Evolutionary conservation across 371 early-diverging fungal species (phyloP).

Genomic region (Mucor velutinosus): DNA sequence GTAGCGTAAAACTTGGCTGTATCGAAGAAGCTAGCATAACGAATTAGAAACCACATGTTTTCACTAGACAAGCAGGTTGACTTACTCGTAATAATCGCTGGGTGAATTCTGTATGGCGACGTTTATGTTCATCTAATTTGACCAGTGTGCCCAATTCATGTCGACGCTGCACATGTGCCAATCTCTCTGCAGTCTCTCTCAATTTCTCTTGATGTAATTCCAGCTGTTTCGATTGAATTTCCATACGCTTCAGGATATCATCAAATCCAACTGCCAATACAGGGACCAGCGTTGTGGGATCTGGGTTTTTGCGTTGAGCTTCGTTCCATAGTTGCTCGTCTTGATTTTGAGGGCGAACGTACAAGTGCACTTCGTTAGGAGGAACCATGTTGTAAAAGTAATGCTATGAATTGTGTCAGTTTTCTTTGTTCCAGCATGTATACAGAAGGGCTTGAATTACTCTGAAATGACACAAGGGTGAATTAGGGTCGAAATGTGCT

Average conservation of each 20-base stretch:
- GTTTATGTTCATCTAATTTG: slow-evolving; percentile 43
- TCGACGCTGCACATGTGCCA: slow-evolving; percentile 33
- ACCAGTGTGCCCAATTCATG: slow-evolving; percentile 32
- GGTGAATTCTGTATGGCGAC: slow-evolving; percentile 35
- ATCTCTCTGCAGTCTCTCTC: slow-evolving; percentile 37
- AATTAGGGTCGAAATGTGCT: slow-evolving; percentile 78
- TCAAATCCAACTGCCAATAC: slow-evolving; percentile 90
- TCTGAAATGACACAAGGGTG: slow-evolving; percentile 81
- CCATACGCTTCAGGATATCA: slow-evolving; percentile 82
- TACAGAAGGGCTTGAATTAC: slow-evolving; percentile 18
- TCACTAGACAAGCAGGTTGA: not conserved
- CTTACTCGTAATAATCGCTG: slow-evolving; percentile 34
- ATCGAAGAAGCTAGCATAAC: slow-evolving; percentile 24
- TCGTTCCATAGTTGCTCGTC: slow-evolving; percentile 78
- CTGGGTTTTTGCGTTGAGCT: slow-evolving; percentile 83
- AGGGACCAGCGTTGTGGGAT: slow-evolving; percentile 65
- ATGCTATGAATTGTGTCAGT: slow-evolving; percentile 43
- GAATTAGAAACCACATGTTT: not conserved
- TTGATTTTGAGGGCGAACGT: slow-evolving; percentile 73
- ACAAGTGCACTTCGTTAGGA: slow-evolving; percentile 74
- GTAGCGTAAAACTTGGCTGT: slow-evolving; percentile 33
- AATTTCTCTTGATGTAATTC: slow-evolving; percentile 35
- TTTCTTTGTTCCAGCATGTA: not conserved
- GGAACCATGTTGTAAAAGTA: slow-evolving; percentile 93
- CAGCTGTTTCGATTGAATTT: slow-evolving; percentile 67